A percentile compares a stretch with the other conserved stretches of the same genome.
Evolutionary conservation across 106 monocot species (phyloP).

Genomic region (Dendrobium huoshanense): DNA sequence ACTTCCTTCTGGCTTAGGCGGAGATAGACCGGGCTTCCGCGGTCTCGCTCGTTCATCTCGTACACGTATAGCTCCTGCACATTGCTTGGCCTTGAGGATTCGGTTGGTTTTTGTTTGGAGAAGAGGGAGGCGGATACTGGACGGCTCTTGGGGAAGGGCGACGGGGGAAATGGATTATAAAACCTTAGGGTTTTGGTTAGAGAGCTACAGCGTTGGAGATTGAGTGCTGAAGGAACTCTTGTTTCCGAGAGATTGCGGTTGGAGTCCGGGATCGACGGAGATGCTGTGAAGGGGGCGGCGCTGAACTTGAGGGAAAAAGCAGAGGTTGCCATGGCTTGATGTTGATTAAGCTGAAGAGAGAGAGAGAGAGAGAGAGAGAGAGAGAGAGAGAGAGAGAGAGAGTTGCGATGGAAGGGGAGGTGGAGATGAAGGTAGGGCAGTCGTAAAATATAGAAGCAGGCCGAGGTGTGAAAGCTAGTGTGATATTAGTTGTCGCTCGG

Average conservation of each 20-base stretch:
- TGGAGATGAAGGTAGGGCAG: too few species aligned
- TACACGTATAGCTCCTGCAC: conserved; percentile 43
- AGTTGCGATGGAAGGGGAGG: too few species aligned
- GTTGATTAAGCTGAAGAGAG: not conserved
- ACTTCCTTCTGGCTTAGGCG: conserved; percentile 29
- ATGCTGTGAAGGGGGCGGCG: not conserved
- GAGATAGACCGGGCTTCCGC: conserved; percentile 43
- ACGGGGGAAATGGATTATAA: not conserved
- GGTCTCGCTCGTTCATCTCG: conserved; percentile 54
- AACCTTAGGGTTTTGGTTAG: not conserved
- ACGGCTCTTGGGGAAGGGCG: not conserved
- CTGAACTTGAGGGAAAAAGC: not conserved
- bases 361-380: not conserved
- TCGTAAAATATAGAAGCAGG: too few species aligned
- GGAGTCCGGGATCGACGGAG: not conserved
- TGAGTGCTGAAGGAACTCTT: not conserved
- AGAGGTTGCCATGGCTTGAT: not conserved
- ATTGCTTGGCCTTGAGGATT: conserved; percentile 12
- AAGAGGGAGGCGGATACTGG: conserved; percentile 12
- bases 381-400: not conserved
- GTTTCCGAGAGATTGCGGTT: not conserved
- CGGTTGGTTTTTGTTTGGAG: not conserved
- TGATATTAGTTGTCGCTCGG: too few species aligned
- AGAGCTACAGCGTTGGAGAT: not conserved
- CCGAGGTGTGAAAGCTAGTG: too few species aligned